These are phyloP conservation scores for Chaetomium tenue DNA, from an alignment of 495 filamentous ascomycete genomes.

Conservation along the genomic window DNA sequence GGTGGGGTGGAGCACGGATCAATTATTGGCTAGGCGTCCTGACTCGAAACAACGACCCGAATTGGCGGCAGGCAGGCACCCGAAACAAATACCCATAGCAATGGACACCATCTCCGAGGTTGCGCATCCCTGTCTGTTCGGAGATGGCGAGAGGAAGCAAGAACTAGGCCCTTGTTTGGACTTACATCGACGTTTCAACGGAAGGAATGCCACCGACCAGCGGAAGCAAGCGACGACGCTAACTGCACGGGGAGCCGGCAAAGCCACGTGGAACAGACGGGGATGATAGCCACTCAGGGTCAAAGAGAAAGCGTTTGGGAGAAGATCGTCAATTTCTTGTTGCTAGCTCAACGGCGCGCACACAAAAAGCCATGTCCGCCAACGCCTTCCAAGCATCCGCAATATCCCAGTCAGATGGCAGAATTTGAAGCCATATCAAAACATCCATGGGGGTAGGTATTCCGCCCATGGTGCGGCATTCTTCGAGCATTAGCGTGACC, in stretches of 20 bases:
- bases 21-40: not conserved
- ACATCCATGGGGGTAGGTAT: not conserved
- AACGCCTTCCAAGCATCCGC: constrained; percentile 1
- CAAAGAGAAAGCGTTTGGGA: not conserved
- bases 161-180: not conserved
- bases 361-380: not conserved
- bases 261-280: constrained; percentile 5
- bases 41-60: not conserved
- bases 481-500: not conserved
- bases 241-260: not conserved
- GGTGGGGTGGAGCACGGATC: constrained; percentile 12
- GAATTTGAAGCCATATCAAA: not conserved
- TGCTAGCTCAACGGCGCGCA: not conserved
- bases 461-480: no score
- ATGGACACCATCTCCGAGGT: not conserved
- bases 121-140: not conserved
- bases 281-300: not conserved
- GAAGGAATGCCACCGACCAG: not conserved
- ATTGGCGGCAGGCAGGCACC: not conserved
- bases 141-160: not conserved
- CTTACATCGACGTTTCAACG: not conserved
- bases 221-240: not conserved
- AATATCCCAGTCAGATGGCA: not conserved
- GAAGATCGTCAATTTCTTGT: constrained; percentile 12
- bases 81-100: not conserved